phyloP scores from a whole-genome alignment of 2,329 filamentous ascomycete species.

The Fusarium foetens region DNA sequence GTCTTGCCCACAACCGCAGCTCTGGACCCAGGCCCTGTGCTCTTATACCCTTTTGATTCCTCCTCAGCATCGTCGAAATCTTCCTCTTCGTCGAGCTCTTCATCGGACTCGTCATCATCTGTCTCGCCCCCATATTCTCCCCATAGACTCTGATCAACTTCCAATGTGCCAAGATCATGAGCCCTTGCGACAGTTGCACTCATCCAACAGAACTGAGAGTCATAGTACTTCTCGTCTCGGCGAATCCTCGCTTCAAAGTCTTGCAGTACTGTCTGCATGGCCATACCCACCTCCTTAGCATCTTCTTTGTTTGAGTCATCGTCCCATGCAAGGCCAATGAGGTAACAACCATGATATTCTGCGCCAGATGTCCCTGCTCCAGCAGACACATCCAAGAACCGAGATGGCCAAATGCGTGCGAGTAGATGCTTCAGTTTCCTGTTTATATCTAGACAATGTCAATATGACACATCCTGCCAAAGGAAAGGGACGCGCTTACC shows the following conservation, averaged over 20 bases:
- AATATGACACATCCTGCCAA: neutral
- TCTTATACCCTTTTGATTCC: conserved; percentile 12
- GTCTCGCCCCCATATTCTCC: conserved; percentile 48
- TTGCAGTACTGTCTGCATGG: conserved; percentile 56
- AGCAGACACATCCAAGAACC: conserved; percentile 58
- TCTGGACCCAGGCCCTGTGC: conserved; percentile 10
- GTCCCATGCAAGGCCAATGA: conserved; percentile 64
- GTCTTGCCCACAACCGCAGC: conserved; percentile 39
- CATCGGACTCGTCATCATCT: conserved; percentile 55
- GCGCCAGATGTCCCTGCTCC: conserved; percentile 42
- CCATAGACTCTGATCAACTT: conserved; percentile 61
- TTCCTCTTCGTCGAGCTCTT: conserved; percentile 53
- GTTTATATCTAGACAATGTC: conserved; percentile 60
- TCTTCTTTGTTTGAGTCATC: conserved; percentile 53
- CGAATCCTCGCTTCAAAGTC: conserved; percentile 62
- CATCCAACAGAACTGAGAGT: conserved; percentile 61
- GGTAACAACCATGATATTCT: conserved; percentile 70
- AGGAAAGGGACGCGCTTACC: conserved; percentile 52
- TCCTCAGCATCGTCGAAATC: conserved; percentile 36
- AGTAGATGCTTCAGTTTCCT: conserved; percentile 61
- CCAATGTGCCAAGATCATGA: conserved; percentile 54
- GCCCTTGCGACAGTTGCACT: conserved; percentile 53
- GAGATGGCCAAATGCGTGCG: conserved; percentile 70
- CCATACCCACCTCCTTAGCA: conserved; percentile 53
- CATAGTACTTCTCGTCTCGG: conserved; percentile 59